phyloP scores from a whole-genome alignment of 2,329 filamentous ascomycete species.

The Coniochaeta sp. region DNA sequence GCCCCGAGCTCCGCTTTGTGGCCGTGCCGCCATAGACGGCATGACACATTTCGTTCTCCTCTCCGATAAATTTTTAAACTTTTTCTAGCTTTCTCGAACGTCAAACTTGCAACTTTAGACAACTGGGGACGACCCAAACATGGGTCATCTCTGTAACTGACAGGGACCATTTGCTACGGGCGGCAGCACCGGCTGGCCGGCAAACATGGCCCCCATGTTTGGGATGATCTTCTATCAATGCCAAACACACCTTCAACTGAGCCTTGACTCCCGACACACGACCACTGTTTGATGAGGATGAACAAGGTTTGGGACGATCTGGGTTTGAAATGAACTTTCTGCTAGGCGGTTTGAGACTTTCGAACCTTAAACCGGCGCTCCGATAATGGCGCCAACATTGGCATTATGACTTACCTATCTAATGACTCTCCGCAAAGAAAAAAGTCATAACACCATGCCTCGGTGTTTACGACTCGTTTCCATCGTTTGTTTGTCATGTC shows the following conservation, averaged over 20 bases:
- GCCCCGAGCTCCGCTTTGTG: neutral
- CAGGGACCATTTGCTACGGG: neutral
- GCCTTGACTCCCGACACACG: too few relatives aligned
- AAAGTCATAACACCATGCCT: neutral
- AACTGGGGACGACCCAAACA: too few relatives aligned
- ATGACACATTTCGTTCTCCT: constrained; percentile 2
- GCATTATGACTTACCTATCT: neutral
- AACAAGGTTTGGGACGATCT: neutral
- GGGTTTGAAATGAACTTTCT: neutral
- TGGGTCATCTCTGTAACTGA: neutral
- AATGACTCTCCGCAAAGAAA: neutral
- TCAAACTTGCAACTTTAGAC: constrained; percentile 1
- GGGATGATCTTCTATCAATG: too few relatives aligned
- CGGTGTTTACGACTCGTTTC: neutral
- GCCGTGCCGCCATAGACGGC: neutral
- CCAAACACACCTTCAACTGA: too few relatives aligned
- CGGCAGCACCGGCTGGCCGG: neutral
- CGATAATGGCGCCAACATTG: neutral
- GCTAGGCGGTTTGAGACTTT: too few relatives aligned
- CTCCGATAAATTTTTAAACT: neutral
- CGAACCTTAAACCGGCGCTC: too few relatives aligned
- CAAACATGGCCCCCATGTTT: too few relatives aligned
- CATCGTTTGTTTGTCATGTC: neutral
- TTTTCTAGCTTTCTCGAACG: neutral
- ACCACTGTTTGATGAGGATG: too few relatives aligned